These are phyloP conservation scores for Lomentospora prolificans DNA, from an alignment of 2,329 filamentous ascomycete genomes.

Conservation along the genomic window DNA sequence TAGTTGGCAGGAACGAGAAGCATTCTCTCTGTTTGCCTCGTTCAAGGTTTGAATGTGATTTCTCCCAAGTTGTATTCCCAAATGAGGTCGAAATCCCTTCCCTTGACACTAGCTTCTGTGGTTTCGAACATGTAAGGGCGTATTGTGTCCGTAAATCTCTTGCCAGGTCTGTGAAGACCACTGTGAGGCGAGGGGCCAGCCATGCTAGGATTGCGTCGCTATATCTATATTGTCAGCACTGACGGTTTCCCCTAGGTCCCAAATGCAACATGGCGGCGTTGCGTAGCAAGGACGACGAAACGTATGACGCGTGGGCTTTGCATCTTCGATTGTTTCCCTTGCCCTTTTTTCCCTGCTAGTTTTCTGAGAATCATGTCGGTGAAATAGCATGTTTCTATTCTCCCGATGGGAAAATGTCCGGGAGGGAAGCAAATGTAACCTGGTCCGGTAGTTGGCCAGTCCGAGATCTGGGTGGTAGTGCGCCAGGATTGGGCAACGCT, in stretches of 20 bases:
- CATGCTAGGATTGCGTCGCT: too few relatives aligned
- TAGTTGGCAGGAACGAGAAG: not conserved
- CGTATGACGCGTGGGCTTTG: not conserved
- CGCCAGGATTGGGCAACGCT: too few relatives aligned
- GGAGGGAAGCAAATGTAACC: not conserved
- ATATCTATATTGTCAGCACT: too few relatives aligned
- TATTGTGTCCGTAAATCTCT: too few relatives aligned
- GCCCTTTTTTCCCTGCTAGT: not conserved
- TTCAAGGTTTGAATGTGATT: not conserved
- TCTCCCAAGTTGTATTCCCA: not conserved
- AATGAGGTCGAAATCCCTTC: too few relatives aligned
- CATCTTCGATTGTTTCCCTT: not conserved
- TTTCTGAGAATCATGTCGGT: not conserved
- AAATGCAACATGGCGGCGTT: too few relatives aligned
- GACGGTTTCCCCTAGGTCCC: too few relatives aligned
- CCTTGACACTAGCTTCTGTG: too few relatives aligned
- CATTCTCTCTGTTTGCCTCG: not conserved
- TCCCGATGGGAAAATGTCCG: not conserved
- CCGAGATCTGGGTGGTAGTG: not conserved
- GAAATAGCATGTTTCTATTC: not conserved
- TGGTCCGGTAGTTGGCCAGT: not conserved
- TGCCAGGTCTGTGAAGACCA: too few relatives aligned
- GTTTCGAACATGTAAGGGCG: too few relatives aligned
- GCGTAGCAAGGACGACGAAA: too few relatives aligned
- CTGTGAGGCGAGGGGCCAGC: too few relatives aligned